Base-by-base conservation (phyloP, 345 rosid genomes). In the Linum trigynum region DNA sequence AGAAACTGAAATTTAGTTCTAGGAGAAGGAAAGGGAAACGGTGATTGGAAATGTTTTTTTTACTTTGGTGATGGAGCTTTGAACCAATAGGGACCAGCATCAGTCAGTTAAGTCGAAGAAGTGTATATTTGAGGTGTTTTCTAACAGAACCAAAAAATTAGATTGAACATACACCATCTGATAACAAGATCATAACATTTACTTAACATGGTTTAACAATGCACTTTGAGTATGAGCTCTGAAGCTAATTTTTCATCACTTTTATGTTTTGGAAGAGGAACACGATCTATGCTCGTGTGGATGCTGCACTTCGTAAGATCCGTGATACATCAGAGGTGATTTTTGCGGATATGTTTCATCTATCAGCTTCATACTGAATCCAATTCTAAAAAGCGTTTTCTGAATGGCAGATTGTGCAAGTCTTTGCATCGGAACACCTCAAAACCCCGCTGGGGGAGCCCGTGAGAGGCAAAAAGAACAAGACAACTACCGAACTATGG, bases 401-500 rank as follows among this genome's bases (percentile, higher is more conserved):
- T 23, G 1, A 58, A 36, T 69, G 66, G 51, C 80, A 87, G 99
- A 73, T 81, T 61, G 88, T 95, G 66, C 97, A 95, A 82, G 66
- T 79, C 42, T 95, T 95, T 81, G 94, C 96, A 51, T 79, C 94
- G 10, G 88, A 87, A 62, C 79, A 91, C 83, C 78, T 95, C 64
- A 95, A 87, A 72, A 86, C 98, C 51, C 97, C 98, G 4, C 86
- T 95, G 0, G 99, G 98, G 16, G 96, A 95, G 75, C 91, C 96
- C 3, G 91, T 95, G 71, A 95, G 82, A 78, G 94, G 91, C 66
- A 84, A 89, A 78, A 95, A 83, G 82, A 85, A 91, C 77, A 89
- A 86, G 78, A 75, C 98, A 3, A 82, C 68, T 51, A 83, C 91
- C 0, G 89, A 95, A 77, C 82, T 89, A 56, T 95, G 99, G 99